Conservation (phyloP, 2,329 filamentous ascomycete species). For the Fusarium protoensiforme region DNA sequence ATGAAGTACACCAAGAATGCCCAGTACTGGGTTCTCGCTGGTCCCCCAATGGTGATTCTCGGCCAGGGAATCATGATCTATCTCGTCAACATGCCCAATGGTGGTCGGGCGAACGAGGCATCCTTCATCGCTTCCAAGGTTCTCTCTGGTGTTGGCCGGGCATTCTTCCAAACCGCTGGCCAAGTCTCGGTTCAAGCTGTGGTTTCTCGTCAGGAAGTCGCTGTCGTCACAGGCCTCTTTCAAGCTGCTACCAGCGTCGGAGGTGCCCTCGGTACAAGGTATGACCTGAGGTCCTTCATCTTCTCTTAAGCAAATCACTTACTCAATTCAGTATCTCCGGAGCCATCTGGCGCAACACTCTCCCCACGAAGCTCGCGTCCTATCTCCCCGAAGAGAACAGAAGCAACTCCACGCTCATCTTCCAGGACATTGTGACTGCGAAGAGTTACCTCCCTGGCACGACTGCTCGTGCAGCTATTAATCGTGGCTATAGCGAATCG, state of each 20-base stretch:
- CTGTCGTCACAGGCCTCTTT: slow-evolving; percentile 48
- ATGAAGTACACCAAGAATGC: background rate
- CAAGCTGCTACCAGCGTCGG: slow-evolving; percentile 46
- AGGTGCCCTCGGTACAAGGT: slow-evolving; percentile 43
- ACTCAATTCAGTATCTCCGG: slow-evolving; percentile 42
- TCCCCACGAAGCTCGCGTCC: slow-evolving; percentile 32
- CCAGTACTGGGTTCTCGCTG: background rate
- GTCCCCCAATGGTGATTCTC: background rate
- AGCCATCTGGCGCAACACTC: slow-evolving; percentile 46
- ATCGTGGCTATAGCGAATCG: slow-evolving; percentile 29
- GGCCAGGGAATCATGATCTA: background rate
- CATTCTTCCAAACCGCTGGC: background rate
- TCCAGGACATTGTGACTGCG: slow-evolving; percentile 40
- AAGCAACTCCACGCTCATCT: slow-evolving; percentile 30
- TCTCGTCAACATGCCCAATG: background rate
- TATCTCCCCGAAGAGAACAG: slow-evolving; percentile 32
- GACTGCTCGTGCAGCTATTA: slow-evolving; percentile 18
- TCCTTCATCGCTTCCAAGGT: background rate
- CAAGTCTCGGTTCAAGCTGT: slow-evolving; percentile 38
- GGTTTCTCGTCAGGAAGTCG: slow-evolving; percentile 46
- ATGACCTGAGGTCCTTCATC: background rate
- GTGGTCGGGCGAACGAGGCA: background rate
- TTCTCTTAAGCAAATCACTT: background rate
- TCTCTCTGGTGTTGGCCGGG: background rate
- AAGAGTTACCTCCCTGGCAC: slow-evolving; percentile 20